These are phyloP conservation scores for Podospora didyma DNA, from an alignment of 495 filamentous ascomycete species.

Conservation along the genomic window DNA sequence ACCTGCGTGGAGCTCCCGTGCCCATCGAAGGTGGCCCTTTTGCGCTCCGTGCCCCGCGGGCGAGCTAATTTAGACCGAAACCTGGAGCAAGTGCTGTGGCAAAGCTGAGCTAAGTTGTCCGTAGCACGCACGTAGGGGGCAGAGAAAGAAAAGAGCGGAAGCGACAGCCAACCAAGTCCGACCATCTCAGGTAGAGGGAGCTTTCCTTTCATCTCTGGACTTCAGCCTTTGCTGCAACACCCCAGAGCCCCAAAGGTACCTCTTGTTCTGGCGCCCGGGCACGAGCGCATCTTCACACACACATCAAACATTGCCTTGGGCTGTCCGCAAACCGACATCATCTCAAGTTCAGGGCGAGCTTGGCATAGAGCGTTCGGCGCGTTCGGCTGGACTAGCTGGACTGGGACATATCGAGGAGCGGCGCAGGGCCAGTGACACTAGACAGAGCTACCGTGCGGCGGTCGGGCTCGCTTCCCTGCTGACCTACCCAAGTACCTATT, in stretches of 20 bases:
- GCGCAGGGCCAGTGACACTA: too few relatives aligned
- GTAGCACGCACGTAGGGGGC: background rate
- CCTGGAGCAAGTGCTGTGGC: background rate
- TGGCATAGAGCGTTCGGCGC: background rate
- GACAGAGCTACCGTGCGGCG: too few relatives aligned
- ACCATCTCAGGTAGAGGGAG: background rate
- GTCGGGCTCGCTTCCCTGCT: background rate
- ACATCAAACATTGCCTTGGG: constrained; percentile 15
- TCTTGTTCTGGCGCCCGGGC: constrained; percentile 2
- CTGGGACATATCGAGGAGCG: background rate
- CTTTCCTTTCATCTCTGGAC: too few relatives aligned
- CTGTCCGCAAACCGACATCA: background rate
- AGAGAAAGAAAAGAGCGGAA: background rate
- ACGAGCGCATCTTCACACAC: constrained; percentile 20
- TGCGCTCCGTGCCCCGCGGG: constrained; percentile 13
- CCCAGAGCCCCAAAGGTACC: background rate
- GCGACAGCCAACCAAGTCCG: background rate
- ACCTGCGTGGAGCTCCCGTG: background rate
- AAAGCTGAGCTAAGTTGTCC: background rate
- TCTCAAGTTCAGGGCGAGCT: background rate
- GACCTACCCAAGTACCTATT: too few relatives aligned
- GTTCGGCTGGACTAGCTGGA: background rate
- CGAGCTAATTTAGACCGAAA: constrained; percentile 10
- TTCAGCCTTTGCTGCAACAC: background rate
- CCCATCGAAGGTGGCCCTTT: background rate